phyloP scores from a whole-genome alignment of 148 eudicot species.

The Spergularia bocconei region DNA sequence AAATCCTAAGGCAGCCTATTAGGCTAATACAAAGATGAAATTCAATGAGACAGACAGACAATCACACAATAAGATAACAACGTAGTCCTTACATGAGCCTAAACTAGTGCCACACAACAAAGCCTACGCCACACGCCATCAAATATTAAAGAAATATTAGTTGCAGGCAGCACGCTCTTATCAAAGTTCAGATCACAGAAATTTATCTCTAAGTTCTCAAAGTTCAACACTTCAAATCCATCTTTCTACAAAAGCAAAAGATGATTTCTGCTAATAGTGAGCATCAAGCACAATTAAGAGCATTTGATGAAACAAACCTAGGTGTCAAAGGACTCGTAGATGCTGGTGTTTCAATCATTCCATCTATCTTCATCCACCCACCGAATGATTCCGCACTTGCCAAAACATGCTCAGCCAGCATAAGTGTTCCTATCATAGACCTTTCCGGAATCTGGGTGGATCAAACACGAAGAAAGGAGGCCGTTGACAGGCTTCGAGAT shows the following conservation, averaged over 20 bases:
- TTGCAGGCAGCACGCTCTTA: no score
- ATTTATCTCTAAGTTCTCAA: no score
- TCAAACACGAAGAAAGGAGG: not conserved
- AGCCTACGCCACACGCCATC: no score
- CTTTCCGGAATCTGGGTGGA: slow-evolving; percentile 17
- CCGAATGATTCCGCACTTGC: not conserved
- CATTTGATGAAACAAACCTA: slow-evolving; percentile 40
- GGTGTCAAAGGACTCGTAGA: slow-evolving; percentile 47
- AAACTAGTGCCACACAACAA: no score
- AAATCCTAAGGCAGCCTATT: no score
- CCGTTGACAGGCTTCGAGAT: slow-evolving; percentile 3
- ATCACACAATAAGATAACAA: no score
- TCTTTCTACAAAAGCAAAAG: not conserved
- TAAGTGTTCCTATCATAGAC: slow-evolving; percentile 26
- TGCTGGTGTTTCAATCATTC: slow-evolving; percentile 29
- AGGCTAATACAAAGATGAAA: no score
- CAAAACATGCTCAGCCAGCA: not conserved
- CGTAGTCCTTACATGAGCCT: no score
- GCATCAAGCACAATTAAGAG: slow-evolving; percentile 26
- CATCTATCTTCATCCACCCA: slow-evolving; percentile 29
- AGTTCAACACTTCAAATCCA: not conserved
- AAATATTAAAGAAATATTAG: no score
- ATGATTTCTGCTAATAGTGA: slow-evolving; percentile 11
- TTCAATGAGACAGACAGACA: no score
- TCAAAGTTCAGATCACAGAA: no score